Evolutionary conservation across 2,329 filamentous ascomycete species (phyloP), one percentile per base, ranked within the genome.

Genomic region (Gaeumannomyces sp.): DNA sequence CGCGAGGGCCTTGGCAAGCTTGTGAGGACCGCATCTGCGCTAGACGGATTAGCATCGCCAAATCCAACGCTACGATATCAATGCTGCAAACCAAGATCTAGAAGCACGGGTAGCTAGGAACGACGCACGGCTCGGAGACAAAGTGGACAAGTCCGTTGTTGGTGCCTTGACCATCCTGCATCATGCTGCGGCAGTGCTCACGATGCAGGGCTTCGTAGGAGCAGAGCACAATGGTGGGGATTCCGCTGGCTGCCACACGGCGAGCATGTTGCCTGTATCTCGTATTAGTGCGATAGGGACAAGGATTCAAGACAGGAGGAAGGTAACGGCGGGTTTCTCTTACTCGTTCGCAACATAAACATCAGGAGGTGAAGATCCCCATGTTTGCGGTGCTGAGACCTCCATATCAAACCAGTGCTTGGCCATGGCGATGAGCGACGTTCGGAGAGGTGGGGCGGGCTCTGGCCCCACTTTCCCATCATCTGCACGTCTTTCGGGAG

Each of bases 1-100:
- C 27, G 62, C 31, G 19, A 68, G n/a, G 16, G 64, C 65, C 33
- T 64, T 66, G n/a, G 67, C 67, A 13, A 68, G 61, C 53, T 66
- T 66, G 31, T 62, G 63, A 58, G 67, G 67, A 29, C 67, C 67
- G 35, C 64, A 64, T n/a, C 64, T 64, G 19, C 22, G 38, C 28
- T 6, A 35, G 13, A 61, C 7, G 38, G 38, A 64, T 57, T 64
- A 64, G 58, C 58, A 45, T 61, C 33, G 57, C 58, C 45, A 31
- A 50, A 50, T 50, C 57, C 29, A 31, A 31, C 29, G 29, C 29
- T 31, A n/a, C 29, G 29, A 31, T 31, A 31, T 31, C 29, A 31
- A 31, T 31, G 29, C 29, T 31, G 29, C 29, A 31, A 31, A 31
- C 4, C 29, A 8, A 31, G 7, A 64, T 64, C 31, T 59, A 33